Conservation (phyloP, 768 basidiomycete genomes). For the Trametes villosa region DNA sequence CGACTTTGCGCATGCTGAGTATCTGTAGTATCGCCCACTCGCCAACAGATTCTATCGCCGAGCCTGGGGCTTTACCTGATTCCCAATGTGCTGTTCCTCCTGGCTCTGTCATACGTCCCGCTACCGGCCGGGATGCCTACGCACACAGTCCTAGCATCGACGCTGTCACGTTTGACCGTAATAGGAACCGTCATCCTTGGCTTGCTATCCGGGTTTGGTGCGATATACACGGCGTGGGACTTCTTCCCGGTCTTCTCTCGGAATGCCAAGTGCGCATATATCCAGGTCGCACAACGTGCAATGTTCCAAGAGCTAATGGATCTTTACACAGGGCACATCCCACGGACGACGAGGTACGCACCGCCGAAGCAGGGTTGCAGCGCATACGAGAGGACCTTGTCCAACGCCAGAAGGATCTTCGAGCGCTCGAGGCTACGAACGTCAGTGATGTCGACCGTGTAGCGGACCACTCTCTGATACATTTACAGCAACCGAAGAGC, state of each 20-base stretch:
- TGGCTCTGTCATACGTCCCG: slow-evolving; percentile 67
- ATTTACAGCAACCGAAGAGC: slow-evolving; percentile 14
- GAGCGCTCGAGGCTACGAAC: slow-evolving; percentile 36
- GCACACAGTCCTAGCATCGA: slow-evolving; percentile 46
- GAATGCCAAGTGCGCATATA: slow-evolving; percentile 27
- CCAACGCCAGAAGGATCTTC: slow-evolving; percentile 41
- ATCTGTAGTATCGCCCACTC: slow-evolving; percentile 24
- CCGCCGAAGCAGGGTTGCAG: slow-evolving; percentile 60
- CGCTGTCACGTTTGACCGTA: slow-evolving; percentile 67
- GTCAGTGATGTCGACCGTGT: slow-evolving; percentile 13
- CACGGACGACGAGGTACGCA: slow-evolving; percentile 55
- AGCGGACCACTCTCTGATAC: background rate
- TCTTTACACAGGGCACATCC: slow-evolving; percentile 33
- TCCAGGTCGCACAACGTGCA: background rate
- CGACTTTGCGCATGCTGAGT: background rate
- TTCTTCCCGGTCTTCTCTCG: slow-evolving; percentile 51
- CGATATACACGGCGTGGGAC: slow-evolving; percentile 68
- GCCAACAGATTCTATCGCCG: slow-evolving; percentile 37
- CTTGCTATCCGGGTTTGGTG: slow-evolving; percentile 78
- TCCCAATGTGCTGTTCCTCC: slow-evolving; percentile 49
- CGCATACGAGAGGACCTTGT: slow-evolving; percentile 63
- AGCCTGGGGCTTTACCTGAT: slow-evolving; percentile 48
- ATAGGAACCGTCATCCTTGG: slow-evolving; percentile 83
- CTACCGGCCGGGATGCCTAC: slow-evolving; percentile 49
- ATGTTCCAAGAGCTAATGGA: background rate